Evolutionary conservation across 2,329 filamentous ascomycete species (phyloP), one percentile per base, ranked within the genome.

Genomic region (Tolypocladium inflatum): DNA sequence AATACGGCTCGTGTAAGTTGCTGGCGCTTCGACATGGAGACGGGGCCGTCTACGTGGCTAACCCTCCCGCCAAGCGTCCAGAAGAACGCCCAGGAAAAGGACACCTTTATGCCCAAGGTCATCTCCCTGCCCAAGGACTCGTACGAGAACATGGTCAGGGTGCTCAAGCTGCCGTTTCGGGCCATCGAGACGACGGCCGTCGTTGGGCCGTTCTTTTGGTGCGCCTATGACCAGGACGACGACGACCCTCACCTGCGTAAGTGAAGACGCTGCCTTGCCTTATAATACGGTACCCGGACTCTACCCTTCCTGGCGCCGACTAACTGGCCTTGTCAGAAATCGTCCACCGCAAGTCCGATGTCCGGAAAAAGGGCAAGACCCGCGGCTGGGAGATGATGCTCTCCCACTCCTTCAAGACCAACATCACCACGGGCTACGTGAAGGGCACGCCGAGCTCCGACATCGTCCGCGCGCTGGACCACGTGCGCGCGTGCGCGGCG

Each of bases 151-250:
- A 86, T 87, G 83, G 78, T 85, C 23, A 74, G 76, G 61, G 72
- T 70, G 19, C 66, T 85, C 69, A 75, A 72, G 59, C 73, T 86
- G 50, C 83, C 84, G 1, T 79, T 77, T 64, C 76, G 81, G 10
- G 80, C 75, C 39, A 81, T 87, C 61, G 84, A 87, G 68, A 79
- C 80, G 21, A 80, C 76, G 23, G 78, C 79, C 58, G 77, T 81
- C 13, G 83, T 86, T 17, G 84, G 83, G 0, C 84, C 83, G 1
- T 85, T 85, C 65, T 86, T 86, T 69, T 86, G 83, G 83, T 78
- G 73, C 45, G 75, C 79, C 2, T 75, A 78, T 60, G 81, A 86
- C 65, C 77, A 81, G 59, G 77, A 84, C 62, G 80, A 82, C 56
- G 74, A 78, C 2, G 76, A 84, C 61, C 80, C 78, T 42, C 80